A percentile compares a stretch with the other conserved stretches of the same genome.
These are phyloP conservation scores for Neofusicoccum ribis DNA, from an alignment of 2,329 filamentous ascomycete species.

Conservation along the genomic window DNA sequence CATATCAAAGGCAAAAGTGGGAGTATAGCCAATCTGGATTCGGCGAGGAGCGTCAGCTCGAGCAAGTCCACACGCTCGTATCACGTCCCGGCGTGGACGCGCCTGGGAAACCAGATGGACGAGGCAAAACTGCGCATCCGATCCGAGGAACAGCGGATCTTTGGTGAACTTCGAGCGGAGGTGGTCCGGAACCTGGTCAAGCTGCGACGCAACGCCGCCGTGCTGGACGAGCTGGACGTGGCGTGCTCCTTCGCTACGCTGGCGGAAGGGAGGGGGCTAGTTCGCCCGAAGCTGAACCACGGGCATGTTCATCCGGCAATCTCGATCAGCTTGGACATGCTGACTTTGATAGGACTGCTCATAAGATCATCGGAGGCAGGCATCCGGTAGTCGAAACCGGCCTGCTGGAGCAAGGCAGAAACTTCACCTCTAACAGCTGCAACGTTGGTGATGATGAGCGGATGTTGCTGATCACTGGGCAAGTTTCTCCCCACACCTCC, in stretches of 20 bases:
- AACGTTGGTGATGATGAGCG: constrained; percentile 74
- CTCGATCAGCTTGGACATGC: not conserved
- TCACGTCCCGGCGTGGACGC: constrained; percentile 80
- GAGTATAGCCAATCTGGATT: constrained; percentile 43
- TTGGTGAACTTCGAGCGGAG: constrained; percentile 69
- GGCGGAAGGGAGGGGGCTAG: constrained; percentile 71
- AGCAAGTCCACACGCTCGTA: constrained; percentile 85
- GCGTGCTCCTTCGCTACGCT: constrained; percentile 80
- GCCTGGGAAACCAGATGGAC: constrained; percentile 77
- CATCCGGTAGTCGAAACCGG: constrained; percentile 91
- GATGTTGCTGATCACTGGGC: constrained; percentile 67
- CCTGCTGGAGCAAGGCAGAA: constrained; percentile 74
- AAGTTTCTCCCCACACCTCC: not conserved
- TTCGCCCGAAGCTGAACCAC: constrained; percentile 67
- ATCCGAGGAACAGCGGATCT: constrained; percentile 79
- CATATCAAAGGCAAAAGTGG: constrained; percentile 84
- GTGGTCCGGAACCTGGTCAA: constrained; percentile 82
- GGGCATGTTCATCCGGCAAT: constrained; percentile 21
- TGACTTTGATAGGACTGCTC: constrained; percentile 46
- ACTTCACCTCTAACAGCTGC: constrained; percentile 85
- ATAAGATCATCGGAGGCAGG: constrained; percentile 80
- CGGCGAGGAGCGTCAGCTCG: constrained; percentile 63
- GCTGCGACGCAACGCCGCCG: constrained; percentile 83
- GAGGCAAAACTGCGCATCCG: constrained; percentile 75
- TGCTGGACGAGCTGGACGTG: constrained; percentile 92